Evolutionary conservation across 2,329 filamentous ascomycete species (phyloP).

Genomic region (Botrytis paeoniae): DNA sequence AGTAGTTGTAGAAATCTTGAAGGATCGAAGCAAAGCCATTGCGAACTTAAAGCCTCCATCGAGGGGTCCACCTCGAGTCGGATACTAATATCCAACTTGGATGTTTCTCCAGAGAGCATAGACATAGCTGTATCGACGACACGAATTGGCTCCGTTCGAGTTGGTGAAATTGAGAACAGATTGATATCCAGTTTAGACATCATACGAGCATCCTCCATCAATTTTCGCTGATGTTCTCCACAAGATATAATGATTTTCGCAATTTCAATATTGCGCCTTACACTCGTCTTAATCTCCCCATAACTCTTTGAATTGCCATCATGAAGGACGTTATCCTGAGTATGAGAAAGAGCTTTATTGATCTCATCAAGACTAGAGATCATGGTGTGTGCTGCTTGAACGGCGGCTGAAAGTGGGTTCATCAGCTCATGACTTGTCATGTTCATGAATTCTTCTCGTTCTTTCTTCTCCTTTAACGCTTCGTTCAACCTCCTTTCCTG

Average conservation of each 20-base stretch:
- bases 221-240: not conserved
- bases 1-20: constrained; percentile 8
- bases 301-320: not conserved
- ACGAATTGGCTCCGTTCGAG: not conserved
- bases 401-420: not conserved
- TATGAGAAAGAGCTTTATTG: constrained; percentile 50
- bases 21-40: not conserved
- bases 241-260: not conserved
- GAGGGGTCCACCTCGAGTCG: not conserved
- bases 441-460: constrained; percentile 78
- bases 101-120: constrained; percentile 3
- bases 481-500: constrained; percentile 42
- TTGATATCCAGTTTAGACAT: not conserved
- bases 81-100: not conserved
- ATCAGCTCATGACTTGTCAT: constrained; percentile 49
- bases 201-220: not conserved
- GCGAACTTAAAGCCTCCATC: not conserved
- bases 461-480: constrained; percentile 56
- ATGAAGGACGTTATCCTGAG: constrained; percentile 21
- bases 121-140: constrained; percentile 1
- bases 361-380: constrained; percentile 69
- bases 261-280: not conserved
- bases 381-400: constrained; percentile 67
- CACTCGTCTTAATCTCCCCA: not conserved
- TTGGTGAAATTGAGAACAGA: not conserved